Base-by-base conservation (phyloP, 441 rosid species). In the Lepidium campestre region DNA sequence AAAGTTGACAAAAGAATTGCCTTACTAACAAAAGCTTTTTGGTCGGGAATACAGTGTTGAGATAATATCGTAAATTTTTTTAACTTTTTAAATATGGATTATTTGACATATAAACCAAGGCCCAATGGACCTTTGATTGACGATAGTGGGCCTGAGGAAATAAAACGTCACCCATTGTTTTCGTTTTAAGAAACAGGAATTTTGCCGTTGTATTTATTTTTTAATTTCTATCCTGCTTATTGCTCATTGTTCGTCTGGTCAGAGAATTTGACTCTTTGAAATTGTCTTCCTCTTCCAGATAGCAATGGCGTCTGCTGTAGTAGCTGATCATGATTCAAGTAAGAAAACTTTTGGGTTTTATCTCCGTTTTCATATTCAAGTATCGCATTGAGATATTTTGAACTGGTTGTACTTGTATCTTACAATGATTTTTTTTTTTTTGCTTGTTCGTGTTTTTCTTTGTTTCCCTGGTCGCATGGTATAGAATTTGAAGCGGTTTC, bases 401-500 rank as follows among this genome's bases (percentile, higher is more conserved):
- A 42, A 65, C 42, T 57, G 39, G 49, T 25, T 31, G 57, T 36
- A 40, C 31, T 25, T 31, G 57, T 36, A 40, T 39, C 41, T 54
- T 47, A 20, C 11, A 32, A 0, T 46, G 11, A 34, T 14, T 64
- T 37, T 15, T 14, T 37, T 15, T 14, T 5, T 56, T 37, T 37
- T 50, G 9, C 27, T 32, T 20, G 2, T 32, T 31, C 14, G 45
- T 31, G 44, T 53, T 14, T 3, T 0, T 34, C 15, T 20, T 60
- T 56, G 45, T 7, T 23, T 50, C 4, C 27, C 3, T 23, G 27
- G 27, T 23, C 3, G 4, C 27, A 23, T 23, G 27, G 4, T 23
- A 23, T 23, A 20, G 40, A 29, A 58, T 13, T 22, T 59, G 65
- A 64, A 70, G 55, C 76, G 77, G 87, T 67, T 80, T 77, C 86